Base-by-base conservation (phyloP, 2,329 filamentous ascomycete species). In the Apiospora sp. region DNA sequence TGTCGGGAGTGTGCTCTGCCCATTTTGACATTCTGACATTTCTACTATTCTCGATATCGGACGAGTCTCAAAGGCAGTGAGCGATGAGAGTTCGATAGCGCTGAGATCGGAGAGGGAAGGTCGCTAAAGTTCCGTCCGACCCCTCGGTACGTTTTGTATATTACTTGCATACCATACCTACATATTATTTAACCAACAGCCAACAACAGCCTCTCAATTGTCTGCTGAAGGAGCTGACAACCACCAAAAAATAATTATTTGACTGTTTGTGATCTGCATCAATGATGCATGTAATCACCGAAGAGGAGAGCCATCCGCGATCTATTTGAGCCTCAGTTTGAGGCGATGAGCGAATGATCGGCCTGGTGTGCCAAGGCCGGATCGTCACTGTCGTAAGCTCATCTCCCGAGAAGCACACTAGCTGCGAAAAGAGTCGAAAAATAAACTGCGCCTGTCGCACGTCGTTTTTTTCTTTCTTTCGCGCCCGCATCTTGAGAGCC, bases 1-100 rank as follows among this genome's bases (percentile, higher is more conserved):
- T 16, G 3, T 61, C 24, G 10, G 5, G 24, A 5, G 27, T 30
- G 27, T 30, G 27, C 27, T 30, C 5, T 58, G 14, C 14, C 16
- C 27, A 19, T 8, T 58, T 34, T 27, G 14, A 41, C 37, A 41
- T 41, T 41, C 2, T 44, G 13, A 13, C 16, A 16, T 22, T 8
- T 49, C n/a, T 19, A n/a, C n/a, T 24, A 5, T 14, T 41, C 3
- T 41, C 22, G 58, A 41, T 24, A 24, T 41, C 58, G 34, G 58
- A 64, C 58, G 22, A 14, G 58, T 64, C 58, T 64, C 58, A 64
- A 64, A 64, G 19, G 58, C n/a, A 64, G 58, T 22, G 30, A n/a
- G 16, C n/a, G 8, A 51, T 5, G 30, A 41, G 58, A 64, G 34
- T 41, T 64, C 58, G 58, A 64, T 64, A 24, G 58, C 8, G 58